Conservation (phyloP, 1,284 basidiomycete species). For the Erythrobasidium hasegawianum region DNA sequence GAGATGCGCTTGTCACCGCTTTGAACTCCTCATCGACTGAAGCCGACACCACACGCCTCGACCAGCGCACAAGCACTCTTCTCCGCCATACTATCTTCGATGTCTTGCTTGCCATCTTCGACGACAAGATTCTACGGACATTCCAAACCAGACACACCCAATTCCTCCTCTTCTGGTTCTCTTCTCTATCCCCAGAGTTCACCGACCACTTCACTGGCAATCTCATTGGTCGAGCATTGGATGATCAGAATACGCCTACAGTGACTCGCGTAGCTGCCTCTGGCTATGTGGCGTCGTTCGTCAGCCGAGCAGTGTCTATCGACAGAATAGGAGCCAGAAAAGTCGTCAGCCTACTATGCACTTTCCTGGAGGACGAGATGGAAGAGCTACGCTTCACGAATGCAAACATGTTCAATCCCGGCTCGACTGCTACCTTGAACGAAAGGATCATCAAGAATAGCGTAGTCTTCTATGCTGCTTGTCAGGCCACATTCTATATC, state of each 20-base stretch:
- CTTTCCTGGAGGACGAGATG: slow-evolving; percentile 72
- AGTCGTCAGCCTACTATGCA: slow-evolving; percentile 77
- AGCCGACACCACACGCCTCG: background rate
- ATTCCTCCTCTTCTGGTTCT: slow-evolving; percentile 92
- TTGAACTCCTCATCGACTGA: background rate
- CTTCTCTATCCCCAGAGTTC: slow-evolving; percentile 82
- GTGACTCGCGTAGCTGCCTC: slow-evolving; percentile 83
- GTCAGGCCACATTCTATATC: slow-evolving; percentile 90
- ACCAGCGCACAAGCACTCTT: background rate
- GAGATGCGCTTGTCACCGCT: background rate
- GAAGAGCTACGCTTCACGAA: slow-evolving; percentile 63
- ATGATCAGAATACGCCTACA: slow-evolving; percentile 59
- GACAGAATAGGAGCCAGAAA: slow-evolving; percentile 69
- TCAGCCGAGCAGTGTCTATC: slow-evolving; percentile 84
- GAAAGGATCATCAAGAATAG: slow-evolving; percentile 43
- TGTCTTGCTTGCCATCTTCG: slow-evolving; percentile 84
- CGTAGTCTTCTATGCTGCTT: slow-evolving; percentile 84
- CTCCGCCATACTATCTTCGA: slow-evolving; percentile 57
- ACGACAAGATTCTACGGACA: slow-evolving; percentile 85
- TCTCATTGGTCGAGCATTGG: slow-evolving; percentile 80
- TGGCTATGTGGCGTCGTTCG: slow-evolving; percentile 86
- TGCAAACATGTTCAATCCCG: slow-evolving; percentile 47
- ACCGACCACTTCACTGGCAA: slow-evolving; percentile 90
- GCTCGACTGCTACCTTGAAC: slow-evolving; percentile 40
- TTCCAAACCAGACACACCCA: slow-evolving; percentile 97